Conservation (phyloP, 108 stramenopile genomes). For the Mayamaea pseudoterrestris region DNA sequence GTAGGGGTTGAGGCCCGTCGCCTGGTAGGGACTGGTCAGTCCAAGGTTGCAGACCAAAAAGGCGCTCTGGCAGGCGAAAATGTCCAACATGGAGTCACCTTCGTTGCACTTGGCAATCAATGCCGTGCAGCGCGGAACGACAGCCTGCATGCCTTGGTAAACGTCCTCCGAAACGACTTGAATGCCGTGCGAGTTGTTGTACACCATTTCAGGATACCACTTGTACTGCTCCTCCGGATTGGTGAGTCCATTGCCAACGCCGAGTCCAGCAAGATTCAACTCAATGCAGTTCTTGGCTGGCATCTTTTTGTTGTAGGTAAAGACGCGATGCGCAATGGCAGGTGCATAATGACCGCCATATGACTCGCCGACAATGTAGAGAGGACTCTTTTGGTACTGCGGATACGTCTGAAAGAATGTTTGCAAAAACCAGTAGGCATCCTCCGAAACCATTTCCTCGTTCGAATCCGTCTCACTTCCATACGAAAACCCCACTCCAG, state of each 20-base stretch:
- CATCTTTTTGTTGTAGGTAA: conserved; percentile 43
- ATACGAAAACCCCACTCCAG: conserved; percentile 94
- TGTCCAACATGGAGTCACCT: conserved; percentile 37
- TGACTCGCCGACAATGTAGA: conserved; percentile 78
- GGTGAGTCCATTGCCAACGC: conserved; percentile 94
- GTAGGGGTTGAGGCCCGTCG: conserved; percentile 89
- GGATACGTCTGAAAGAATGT: conserved; percentile 79
- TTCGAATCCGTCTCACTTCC: conserved; percentile 67
- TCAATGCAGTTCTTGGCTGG: conserved; percentile 26
- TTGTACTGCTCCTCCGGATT: conserved; percentile 84
- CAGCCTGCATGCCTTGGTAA: conserved; percentile 60
- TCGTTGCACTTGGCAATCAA: conserved; percentile 76
- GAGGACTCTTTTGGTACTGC: conserved; percentile 56
- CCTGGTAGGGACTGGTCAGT: conserved; percentile 72
- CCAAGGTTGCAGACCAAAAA: conserved; percentile 69
- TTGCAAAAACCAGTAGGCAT: conserved; percentile 92
- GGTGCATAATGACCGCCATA: conserved; percentile 93
- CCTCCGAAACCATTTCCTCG: conserved; percentile 87
- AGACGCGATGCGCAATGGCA: conserved; percentile 31
- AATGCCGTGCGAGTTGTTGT: conserved; percentile 83
- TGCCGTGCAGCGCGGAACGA: conserved; percentile 57
- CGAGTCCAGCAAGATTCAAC: conserved; percentile 80
- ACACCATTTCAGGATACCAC: conserved; percentile 81
- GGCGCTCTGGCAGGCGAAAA: conserved; percentile 70
- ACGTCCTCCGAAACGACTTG: conserved; percentile 59